phyloP scores from a whole-genome alignment of 2,329 filamentous ascomycete genomes.

The Aspergillus ibericus region DNA sequence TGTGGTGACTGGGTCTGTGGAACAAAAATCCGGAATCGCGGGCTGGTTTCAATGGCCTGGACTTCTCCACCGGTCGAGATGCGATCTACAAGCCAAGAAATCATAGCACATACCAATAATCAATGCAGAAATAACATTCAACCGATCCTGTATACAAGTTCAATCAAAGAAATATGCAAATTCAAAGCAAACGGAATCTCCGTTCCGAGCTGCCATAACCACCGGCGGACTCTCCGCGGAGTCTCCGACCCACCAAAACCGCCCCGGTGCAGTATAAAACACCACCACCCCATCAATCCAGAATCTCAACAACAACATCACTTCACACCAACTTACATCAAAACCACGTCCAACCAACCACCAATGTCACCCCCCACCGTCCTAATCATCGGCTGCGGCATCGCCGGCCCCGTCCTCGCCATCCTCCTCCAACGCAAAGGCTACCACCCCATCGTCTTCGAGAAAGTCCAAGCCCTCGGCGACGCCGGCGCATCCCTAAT shows the following conservation, averaged over 20 bases:
- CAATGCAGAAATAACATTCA: too few relatives aligned
- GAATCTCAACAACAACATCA: background rate
- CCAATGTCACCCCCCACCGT: background rate
- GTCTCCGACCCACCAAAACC: background rate
- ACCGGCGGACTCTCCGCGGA: background rate
- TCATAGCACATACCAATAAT: too few relatives aligned
- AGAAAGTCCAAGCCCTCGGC: slow-evolving; percentile 2
- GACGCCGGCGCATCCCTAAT: slow-evolving; percentile 9
- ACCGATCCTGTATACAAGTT: too few relatives aligned
- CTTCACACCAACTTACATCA: background rate
- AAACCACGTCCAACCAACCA: background rate
- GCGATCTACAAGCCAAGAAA: too few relatives aligned
- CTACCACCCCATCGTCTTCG: slow-evolving; percentile 5
- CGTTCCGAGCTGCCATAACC: too few relatives aligned
- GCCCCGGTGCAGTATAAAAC: background rate
- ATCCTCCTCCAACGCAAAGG: background rate
- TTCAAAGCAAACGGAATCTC: too few relatives aligned
- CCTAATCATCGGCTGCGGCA: slow-evolving; percentile 6
- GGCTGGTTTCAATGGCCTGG: too few relatives aligned
- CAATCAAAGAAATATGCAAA: too few relatives aligned
- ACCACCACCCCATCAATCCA: background rate
- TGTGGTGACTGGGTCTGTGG: too few relatives aligned
- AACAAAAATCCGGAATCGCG: too few relatives aligned
- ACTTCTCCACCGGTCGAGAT: too few relatives aligned
- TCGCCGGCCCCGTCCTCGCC: slow-evolving; percentile 4